These are phyloP conservation scores for Acanthamoeba lugdunensis DNA, from an alignment of 208 protist genomes.

Conservation along the genomic window DNA sequence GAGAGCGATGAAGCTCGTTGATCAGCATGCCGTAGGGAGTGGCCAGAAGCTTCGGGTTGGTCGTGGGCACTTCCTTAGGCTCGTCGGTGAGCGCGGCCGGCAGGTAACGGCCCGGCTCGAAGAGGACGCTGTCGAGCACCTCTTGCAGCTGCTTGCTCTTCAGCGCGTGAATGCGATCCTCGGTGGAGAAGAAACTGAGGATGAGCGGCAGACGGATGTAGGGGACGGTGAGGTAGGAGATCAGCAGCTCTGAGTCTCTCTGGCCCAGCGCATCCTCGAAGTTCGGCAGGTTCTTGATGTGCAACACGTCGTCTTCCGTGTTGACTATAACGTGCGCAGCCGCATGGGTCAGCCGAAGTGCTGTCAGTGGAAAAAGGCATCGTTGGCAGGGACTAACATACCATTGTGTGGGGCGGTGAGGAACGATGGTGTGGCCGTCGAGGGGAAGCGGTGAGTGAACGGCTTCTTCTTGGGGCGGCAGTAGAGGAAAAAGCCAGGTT, in stretches of 20 bases:
- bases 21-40: constrained; percentile 90
- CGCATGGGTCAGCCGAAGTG: neutral
- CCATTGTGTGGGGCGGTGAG: constrained; percentile 30
- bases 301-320: constrained; percentile 92
- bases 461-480: constrained; percentile 69
- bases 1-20: constrained; percentile 89
- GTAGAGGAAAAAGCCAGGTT: constrained; percentile 44
- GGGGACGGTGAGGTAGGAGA: constrained; percentile 90
- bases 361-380: neutral
- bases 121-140: constrained; percentile 91
- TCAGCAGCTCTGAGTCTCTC: constrained; percentile 90
- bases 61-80: constrained; percentile 85
- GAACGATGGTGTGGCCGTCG: constrained; percentile 63
- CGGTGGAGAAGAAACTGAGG: constrained; percentile 90
- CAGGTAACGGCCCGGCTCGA: constrained; percentile 91
- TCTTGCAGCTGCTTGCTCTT: constrained; percentile 81
- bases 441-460: constrained; percentile 65
- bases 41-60: constrained; percentile 86
- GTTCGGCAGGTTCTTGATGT: constrained; percentile 87
- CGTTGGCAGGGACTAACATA: neutral
- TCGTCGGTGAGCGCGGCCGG: constrained; percentile 66
- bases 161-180: constrained; percentile 89
- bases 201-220: constrained; percentile 91
- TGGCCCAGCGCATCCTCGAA: constrained; percentile 87
- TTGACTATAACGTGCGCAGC: constrained; percentile 29